Base-by-base conservation (phyloP, 768 basidiomycete species). In the Boletus tylopilopsis region DNA sequence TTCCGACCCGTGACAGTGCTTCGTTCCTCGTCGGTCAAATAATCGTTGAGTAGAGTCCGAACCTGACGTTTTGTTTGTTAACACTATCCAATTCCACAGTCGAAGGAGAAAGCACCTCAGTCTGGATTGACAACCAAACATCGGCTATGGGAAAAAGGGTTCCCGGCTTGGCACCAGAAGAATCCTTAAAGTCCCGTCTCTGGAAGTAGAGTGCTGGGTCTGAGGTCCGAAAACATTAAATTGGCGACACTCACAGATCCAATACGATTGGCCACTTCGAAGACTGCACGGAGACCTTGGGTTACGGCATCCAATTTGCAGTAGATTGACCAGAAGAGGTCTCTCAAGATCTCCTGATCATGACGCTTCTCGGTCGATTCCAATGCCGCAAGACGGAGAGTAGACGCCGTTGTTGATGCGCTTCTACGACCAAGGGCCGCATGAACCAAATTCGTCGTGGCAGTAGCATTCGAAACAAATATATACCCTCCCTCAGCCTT, bases 261-360 rank as follows among this genome's bases (percentile, higher is more conserved):
- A 45, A 99, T 94, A 47, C 94, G 81, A 57, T 86, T 87, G 1
- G 90, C 79, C 6, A 98, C 87, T 66, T 99, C 96, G 54, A 85
- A 93, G 4, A 94, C 79, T 5, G 96, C 85, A 45, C 94, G 76
- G 53, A 96, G 73, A 10, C 94, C 91, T 65, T 99, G 94, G 13
- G 87, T 78, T 18, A 98, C 89, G 25, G 96, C 96, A 62, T 94
- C 87, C 40, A 99, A 62, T 68, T 99, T 98, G 15, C 93, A 96
- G 65, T 92, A 99, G 15, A 95, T 64, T 2, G 95, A 96, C 95
- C 95, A 98, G 68, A 98, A 98, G 30, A 99, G 76, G 66, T 98
- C 96, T 51, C 75, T 78, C 46, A 99, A 67, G 13, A 88, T 87
- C 61, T 95, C 93, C 51, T 91, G 89, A 59, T 96, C 90, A 16